Evolutionary conservation across 2,329 filamentous ascomycete genomes (phyloP).

Genomic region (Diaporthe humulicola): DNA sequence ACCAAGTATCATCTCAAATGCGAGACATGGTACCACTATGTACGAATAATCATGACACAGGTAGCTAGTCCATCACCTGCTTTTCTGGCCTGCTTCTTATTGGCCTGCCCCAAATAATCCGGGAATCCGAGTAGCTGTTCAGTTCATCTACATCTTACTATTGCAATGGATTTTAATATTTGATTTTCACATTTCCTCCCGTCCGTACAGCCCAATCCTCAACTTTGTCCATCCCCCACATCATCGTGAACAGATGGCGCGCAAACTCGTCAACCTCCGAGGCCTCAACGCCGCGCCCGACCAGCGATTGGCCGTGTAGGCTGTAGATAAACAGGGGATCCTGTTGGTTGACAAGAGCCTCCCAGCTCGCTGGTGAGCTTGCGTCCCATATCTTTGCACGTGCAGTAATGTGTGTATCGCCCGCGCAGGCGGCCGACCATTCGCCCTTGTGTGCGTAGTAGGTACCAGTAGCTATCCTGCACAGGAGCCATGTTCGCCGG

Average conservation of each 20-base stretch:
- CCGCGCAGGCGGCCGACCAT: background rate
- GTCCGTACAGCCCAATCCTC: background rate
- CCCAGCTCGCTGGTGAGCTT: background rate
- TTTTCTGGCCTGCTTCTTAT: too few relatives aligned
- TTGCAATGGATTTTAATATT: too few relatives aligned
- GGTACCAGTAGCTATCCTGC: background rate
- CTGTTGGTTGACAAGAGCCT: background rate
- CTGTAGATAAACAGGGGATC: background rate
- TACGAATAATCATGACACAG: too few relatives aligned
- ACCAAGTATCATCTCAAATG: too few relatives aligned
- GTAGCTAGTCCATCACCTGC: too few relatives aligned
- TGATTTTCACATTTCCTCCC: background rate
- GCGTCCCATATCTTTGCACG: background rate
- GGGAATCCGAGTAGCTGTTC: too few relatives aligned
- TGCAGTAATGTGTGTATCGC: background rate
- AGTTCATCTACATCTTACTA: too few relatives aligned
- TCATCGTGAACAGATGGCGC: background rate
- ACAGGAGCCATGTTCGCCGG: background rate
- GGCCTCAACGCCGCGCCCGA: background rate
- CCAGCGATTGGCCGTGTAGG: background rate
- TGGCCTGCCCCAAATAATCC: too few relatives aligned
- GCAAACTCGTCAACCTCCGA: background rate
- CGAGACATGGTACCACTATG: too few relatives aligned
- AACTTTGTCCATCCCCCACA: background rate
- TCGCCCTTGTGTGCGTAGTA: background rate